Evolutionary conservation across 129 eudicot species (phyloP), one percentile per base, ranked within the genome.

Genomic region (Flaveria ramosissima): DNA sequence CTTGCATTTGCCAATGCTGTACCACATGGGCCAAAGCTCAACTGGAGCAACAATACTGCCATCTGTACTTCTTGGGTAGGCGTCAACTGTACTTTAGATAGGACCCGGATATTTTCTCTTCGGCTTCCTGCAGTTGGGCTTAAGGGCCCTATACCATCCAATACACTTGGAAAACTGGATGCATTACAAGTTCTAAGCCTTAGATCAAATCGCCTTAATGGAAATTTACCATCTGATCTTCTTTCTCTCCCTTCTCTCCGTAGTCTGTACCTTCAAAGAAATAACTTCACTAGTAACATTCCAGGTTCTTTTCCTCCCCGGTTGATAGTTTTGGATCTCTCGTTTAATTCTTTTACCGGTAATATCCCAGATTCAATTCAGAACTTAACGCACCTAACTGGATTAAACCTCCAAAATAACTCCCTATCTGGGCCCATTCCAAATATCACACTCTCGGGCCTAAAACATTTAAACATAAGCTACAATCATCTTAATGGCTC

Each of bases 101-200:
- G 89, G 41, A 76, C 68, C 30, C 77, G 73, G 39, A 89, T 92
- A 57, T 16, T 71, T 52, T 60, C 73, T 30, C 84, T 92, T 57
- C 89, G 96, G 43, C 97, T 92, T 68, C 97, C 96, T 21, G 97
- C 89, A 32, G 78, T 87, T 76, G 97, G 97, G 16, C 97, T 92
- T 41, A 61, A 55, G 9, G 97, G 97, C 63, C 75, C 88, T 14
- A 87, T 92, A 12, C 97, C 97, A 27, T 16, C 81, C 11, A 74
- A 79, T 83, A 92, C 96, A 10, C 83, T 92, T 41, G 96, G 92
- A 70, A 85, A 85, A 63, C 83, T 92, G 56, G 76, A 82, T 48
- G 59, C 79, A 19, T 68, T 92, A 63, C 77, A 73, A 68, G 64
- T 82, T 67, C 84, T 92, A 67, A 92, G 97, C 86, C 96, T 92